phyloP scores from a whole-genome alignment of 202 grass and related monocot species.

The Elaeis oleifera region DNA sequence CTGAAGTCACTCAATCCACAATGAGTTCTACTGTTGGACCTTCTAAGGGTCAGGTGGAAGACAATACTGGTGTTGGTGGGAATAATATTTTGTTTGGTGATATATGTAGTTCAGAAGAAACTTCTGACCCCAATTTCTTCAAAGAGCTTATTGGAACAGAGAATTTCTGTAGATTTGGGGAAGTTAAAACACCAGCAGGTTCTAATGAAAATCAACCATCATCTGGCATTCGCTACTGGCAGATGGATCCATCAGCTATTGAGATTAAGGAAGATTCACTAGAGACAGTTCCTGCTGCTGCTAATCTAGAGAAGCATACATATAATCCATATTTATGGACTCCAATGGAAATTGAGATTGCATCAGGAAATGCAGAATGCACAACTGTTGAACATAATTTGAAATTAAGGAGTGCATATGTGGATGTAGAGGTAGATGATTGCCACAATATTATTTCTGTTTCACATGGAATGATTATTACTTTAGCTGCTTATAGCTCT shows the following conservation, averaged over 20 bases:
- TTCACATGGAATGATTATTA: neutral
- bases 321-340: constrained; percentile 75
- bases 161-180: constrained; percentile 19
- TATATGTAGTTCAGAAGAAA: constrained; percentile 30
- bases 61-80: constrained; percentile 17
- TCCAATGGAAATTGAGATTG: constrained; percentile 62
- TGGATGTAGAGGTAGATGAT: constrained; percentile 61
- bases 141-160: constrained; percentile 48
- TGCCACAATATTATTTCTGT: neutral
- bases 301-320: constrained; percentile 15
- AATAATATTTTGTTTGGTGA: constrained; percentile 20
- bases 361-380: constrained; percentile 68
- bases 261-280: constrained; percentile 9
- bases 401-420: constrained; percentile 88
- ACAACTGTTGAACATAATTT: constrained; percentile 62
- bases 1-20: constrained; percentile 22
- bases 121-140: constrained; percentile 61
- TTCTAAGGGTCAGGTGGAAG: constrained; percentile 21
- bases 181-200: constrained; percentile 21
- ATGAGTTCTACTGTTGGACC: constrained; percentile 5
- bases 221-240: neutral
- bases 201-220: constrained; percentile 17
- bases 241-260: constrained; percentile 2
- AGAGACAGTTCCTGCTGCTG: neutral
- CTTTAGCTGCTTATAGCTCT: neutral